phyloP scores from a whole-genome alignment of 2,329 filamentous ascomycete genomes.

The Penicillium sp. region DNA sequence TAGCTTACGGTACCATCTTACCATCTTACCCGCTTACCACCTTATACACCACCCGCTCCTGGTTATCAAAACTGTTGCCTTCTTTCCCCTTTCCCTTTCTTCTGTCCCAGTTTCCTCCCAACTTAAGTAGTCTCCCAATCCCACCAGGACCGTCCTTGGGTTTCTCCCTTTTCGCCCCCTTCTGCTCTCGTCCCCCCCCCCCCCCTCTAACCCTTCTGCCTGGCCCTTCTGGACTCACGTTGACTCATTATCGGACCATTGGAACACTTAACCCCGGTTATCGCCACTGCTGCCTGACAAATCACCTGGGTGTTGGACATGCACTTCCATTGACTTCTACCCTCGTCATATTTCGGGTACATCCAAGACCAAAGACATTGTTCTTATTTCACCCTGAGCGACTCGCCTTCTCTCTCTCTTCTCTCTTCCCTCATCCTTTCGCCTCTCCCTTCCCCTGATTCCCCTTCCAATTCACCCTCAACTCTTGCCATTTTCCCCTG shows the following conservation, averaged over 20 bases:
- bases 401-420: neutral
- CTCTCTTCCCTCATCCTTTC: neutral
- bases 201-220: neutral
- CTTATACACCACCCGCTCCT: neutral
- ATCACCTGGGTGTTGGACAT: slow-evolving; percentile 22
- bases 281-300: slow-evolving; percentile 29
- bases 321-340: slow-evolving; percentile 31
- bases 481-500: neutral
- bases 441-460: neutral
- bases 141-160: neutral
- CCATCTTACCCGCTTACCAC: neutral
- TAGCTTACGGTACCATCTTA: neutral
- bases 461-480: neutral
- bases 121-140: slow-evolving; percentile 1
- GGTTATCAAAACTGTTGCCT: neutral
- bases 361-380: neutral
- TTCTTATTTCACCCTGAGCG: neutral
- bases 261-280: slow-evolving; percentile 25
- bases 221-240: slow-evolving; percentile 1
- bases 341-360: slow-evolving; percentile 15
- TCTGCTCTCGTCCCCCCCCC: neutral
- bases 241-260: slow-evolving; percentile 26
- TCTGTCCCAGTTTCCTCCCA: neutral
- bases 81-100: neutral
- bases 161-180: neutral